Percentiles rank a stretch among this genome's conserved stretches.
Conservation (phyloP, 2,329 filamentous ascomycete species). For the Aspergillus ochraceus region DNA sequence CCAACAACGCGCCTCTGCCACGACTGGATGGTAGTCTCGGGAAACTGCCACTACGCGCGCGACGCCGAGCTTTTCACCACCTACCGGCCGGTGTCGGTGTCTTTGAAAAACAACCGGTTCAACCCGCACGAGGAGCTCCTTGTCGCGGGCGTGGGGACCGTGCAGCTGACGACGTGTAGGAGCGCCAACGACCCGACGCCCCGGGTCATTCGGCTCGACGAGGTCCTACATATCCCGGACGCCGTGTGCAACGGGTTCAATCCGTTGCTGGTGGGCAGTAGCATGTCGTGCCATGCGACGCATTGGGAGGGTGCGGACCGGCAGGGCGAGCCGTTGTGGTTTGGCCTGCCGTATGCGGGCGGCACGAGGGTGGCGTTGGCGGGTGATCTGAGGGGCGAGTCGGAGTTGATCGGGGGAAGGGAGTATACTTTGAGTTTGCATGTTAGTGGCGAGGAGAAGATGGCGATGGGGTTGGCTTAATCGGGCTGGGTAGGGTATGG, state of each 20-base stretch:
- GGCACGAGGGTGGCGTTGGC: conserved; percentile 18
- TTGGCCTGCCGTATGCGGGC: conserved; percentile 19
- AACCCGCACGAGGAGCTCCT: conserved; percentile 23
- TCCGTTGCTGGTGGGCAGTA: conserved; percentile 23
- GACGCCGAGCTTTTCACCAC: conserved; percentile 31
- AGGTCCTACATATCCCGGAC: conserved; percentile 36
- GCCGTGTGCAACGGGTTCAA: conserved; percentile 36
- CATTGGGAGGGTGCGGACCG: conserved; percentile 23
- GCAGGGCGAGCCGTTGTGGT: conserved; percentile 17
- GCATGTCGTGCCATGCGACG: conserved; percentile 23
- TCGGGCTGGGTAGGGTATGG: no score
- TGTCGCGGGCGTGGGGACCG: conserved; percentile 33
- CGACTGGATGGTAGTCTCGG: conserved; percentile 30
- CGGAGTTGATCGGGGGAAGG: conserved; percentile 23
- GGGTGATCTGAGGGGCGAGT: conserved; percentile 15
- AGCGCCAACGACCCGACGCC: conserved; percentile 18
- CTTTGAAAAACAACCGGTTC: conserved; percentile 23
- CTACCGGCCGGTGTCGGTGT: conserved; percentile 26
- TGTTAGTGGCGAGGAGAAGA: conserved; percentile 21
- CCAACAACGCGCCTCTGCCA: conserved; percentile 41
- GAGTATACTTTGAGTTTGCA: conserved; percentile 26
- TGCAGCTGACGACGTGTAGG: conserved; percentile 29
- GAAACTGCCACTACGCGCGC: conserved; percentile 35
- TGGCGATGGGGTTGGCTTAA: not conserved
- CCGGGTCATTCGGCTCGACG: conserved; percentile 28